Evolutionary conservation across 1,139 yeast genomes (phyloP), one percentile per base, ranked within the genome.

Genomic region (Magnusiomyces tetraspermus): DNA sequence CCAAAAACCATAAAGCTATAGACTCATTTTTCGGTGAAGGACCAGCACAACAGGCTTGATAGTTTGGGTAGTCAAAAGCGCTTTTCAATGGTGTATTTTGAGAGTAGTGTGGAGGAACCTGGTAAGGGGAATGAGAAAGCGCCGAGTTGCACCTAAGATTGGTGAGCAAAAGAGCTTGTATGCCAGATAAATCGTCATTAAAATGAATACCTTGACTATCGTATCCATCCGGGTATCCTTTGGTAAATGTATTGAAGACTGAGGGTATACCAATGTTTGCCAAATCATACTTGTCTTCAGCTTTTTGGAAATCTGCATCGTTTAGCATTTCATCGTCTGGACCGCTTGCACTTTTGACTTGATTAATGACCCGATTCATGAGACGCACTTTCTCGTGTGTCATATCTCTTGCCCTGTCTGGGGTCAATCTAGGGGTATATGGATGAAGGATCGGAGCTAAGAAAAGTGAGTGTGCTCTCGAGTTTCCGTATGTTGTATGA

Each of bases 121-220:
- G 17, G 17, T 37, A 43, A 10, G 17, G 26, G 3, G 24, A 15
- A 11, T 40, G 26, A 13, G 49, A n/a, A 10, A 50, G n/a, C 1
- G 26, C 52, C 13, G 36, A 10, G 23, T 50, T 50, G 37, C 53
- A 50, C 11, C 50, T 28, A 28, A 31, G 3, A 38, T 50, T 50
- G 1, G 51, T n/a, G 2, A 53, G 33, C 21, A 44, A 15, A 19
- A 30, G n/a, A 2, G 53, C 56, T 36, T 50, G 53, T 6, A 36
- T 17, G 6, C 36, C 44, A 21, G 53, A 49, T 22, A 53, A 28
- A 13, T 31, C 21, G 5, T 49, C 33, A 3, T 10, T 40, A 24
- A 53, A 53, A 31, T 53, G 56, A 8, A 53, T 30, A 11, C 56
- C 56, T 17, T 41, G 23, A 15, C 21, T 13, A 31, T 53, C 56